Percentiles rank a stretch among this genome's conserved stretches.
phyloP scores from a whole-genome alignment of 192 early-diverging fungal genomes.

The Allomyces arbusculus region DNA sequence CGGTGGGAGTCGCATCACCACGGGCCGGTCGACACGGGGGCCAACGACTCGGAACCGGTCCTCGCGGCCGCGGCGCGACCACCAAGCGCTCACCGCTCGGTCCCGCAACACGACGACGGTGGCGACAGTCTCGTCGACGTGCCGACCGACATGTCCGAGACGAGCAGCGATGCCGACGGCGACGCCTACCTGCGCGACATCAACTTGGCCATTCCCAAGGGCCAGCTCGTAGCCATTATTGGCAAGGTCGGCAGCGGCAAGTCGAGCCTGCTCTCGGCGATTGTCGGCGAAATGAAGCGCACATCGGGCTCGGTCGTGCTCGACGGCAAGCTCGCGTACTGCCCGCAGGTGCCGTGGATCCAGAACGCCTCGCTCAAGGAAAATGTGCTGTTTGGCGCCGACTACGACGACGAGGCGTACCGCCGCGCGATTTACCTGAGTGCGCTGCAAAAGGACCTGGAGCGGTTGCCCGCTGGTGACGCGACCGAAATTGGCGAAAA shows the following conservation, averaged over 20 bases:
- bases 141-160: background rate
- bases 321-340: constrained; percentile 16
- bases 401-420: constrained; percentile 28
- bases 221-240: constrained; percentile 34
- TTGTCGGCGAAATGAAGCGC: constrained; percentile 24
- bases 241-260: constrained; percentile 47
- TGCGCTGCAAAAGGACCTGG: constrained; percentile 29
- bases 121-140: background rate
- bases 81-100: background rate
- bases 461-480: constrained; percentile 33
- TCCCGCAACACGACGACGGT: background rate
- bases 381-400: constrained; percentile 46
- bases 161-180: constrained; percentile 3
- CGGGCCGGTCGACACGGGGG: background rate
- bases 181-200: constrained; percentile 16
- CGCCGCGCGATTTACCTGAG: constrained; percentile 30
- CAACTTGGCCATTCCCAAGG: constrained; percentile 20
- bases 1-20: background rate
- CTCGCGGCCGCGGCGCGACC: background rate
- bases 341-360: constrained; percentile 45
- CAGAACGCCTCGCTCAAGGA: constrained; percentile 40
- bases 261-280: constrained; percentile 31
- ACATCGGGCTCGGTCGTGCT: constrained; percentile 8
- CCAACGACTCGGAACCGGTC: background rate
- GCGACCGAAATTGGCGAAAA: constrained; percentile 40